Evolutionary conservation across 2,329 filamentous ascomycete genomes (phyloP).

Genomic region (Gaeumannomyces tritici): DNA sequence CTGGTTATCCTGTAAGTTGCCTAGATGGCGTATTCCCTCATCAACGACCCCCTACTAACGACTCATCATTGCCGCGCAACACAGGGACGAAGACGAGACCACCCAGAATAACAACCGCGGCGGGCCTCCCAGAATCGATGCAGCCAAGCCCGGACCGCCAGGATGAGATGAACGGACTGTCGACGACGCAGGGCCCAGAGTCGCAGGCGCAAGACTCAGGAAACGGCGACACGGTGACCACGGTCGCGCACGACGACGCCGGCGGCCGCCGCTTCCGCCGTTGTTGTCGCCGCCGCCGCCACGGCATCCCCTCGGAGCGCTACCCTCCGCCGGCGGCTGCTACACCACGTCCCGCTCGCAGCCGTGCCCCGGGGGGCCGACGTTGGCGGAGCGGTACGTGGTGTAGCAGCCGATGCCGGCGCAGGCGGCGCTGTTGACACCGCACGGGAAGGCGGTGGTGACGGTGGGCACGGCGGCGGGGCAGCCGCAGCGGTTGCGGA

Average conservation of each 20-base stretch:
- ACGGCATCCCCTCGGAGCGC: background rate
- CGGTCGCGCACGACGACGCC: conserved; percentile 5
- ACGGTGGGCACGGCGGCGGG: conserved; percentile 5
- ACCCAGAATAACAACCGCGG: background rate
- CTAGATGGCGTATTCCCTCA: background rate
- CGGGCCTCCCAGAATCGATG: background rate
- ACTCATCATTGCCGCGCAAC: no score
- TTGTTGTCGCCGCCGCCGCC: background rate
- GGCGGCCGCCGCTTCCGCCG: background rate
- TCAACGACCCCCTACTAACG: background rate
- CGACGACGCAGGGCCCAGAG: conserved; percentile 5
- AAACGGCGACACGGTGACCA: conserved; percentile 5
- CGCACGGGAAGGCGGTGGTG: conserved; percentile 4
- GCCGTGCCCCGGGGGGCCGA: no score
- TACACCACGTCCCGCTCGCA: background rate
- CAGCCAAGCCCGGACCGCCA: background rate
- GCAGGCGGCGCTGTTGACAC: conserved; percentile 1
- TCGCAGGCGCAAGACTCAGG: conserved; percentile 1
- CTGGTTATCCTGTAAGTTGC: conserved; percentile 10
- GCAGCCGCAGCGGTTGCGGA: conserved; percentile 7
- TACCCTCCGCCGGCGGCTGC: background rate
- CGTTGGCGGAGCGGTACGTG: conserved; percentile 1
- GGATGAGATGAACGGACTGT: conserved; percentile 4
- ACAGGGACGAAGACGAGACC: background rate
- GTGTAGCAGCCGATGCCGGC: conserved; percentile 4